Percentiles rank a stretch among this genome's conserved stretches.
These are phyloP conservation scores for Pythium biforme DNA, from an alignment of 352 stramenopile genomes.

Conservation along the genomic window DNA sequence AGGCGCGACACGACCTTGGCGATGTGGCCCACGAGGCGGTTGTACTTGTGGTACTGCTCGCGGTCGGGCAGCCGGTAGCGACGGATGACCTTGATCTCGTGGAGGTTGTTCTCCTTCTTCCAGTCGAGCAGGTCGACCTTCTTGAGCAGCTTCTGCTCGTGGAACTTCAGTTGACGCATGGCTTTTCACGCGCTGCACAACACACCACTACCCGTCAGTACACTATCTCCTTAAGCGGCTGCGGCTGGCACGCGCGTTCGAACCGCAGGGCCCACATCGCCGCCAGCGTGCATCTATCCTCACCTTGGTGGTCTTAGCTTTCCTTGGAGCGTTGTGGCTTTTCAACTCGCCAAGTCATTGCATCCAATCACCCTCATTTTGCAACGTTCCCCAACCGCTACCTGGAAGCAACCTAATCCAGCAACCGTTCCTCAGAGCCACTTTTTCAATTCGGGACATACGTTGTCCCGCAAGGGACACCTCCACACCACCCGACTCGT, in stretches of 20 bases:
- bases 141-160: conserved; percentile 98
- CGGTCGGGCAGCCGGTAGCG: conserved; percentile 98
- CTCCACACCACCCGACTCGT: conserved; percentile 6
- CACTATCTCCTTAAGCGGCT: no score
- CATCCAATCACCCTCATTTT: conserved; percentile 20
- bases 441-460: conserved; percentile 13
- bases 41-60: conserved; percentile 99
- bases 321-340: conserved; percentile 22
- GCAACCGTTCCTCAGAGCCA: no score
- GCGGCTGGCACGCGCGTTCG: no score
- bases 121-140: conserved; percentile 99
- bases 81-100: conserved; percentile 97
- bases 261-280: no score
- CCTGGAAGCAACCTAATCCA: no score
- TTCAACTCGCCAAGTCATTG: conserved; percentile 20
- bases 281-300: not conserved
- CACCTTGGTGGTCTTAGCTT: conserved; percentile 13
- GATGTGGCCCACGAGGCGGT: conserved; percentile 96
- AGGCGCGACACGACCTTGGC: conserved; percentile 93
- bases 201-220: not conserved
- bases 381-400: conserved; percentile 14
- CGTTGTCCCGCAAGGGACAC: conserved; percentile 8
- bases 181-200: conserved; percentile 2
- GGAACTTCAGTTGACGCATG: conserved; percentile 94
- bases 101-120: conserved; percentile 98